phyloP scores from a whole-genome alignment of 1,284 basidiomycete species.

The Heterobasidion parviporum region DNA sequence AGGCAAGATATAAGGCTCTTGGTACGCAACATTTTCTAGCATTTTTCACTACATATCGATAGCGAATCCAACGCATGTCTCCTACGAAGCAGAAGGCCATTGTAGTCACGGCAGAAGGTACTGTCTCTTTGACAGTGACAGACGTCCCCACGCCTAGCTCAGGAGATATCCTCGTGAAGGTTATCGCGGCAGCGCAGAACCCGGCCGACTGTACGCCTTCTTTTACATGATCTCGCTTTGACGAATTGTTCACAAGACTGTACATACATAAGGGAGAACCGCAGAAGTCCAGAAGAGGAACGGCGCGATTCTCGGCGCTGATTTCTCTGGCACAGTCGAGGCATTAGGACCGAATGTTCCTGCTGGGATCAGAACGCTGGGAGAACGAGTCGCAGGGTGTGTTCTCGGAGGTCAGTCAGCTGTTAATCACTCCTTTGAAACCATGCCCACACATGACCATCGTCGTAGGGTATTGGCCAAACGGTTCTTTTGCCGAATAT shows the following conservation, averaged over 20 bases:
- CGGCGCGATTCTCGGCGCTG: slow-evolving; percentile 13
- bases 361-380: slow-evolving; percentile 13
- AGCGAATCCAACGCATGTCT: too few relatives aligned
- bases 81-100: background rate
- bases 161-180: slow-evolving; percentile 6
- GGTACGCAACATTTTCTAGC: too few relatives aligned
- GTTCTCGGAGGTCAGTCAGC: slow-evolving; percentile 17
- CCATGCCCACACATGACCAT: background rate
- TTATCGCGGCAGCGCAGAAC: slow-evolving; percentile 6
- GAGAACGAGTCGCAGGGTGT: slow-evolving; percentile 21
- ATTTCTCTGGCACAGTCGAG: slow-evolving; percentile 16
- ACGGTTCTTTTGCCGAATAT: slow-evolving; percentile 26
- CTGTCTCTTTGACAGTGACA: background rate
- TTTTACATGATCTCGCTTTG: background rate
- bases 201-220: slow-evolving; percentile 5
- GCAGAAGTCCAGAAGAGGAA: background rate
- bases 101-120: background rate
- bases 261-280: slow-evolving; percentile 1
- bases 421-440: too few relatives aligned
- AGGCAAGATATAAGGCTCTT: too few relatives aligned
- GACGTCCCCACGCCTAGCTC: slow-evolving; percentile 3
- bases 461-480: background rate
- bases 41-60: too few relatives aligned
- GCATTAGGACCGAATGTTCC: slow-evolving; percentile 20
- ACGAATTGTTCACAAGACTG: too few relatives aligned